phyloP scores from a whole-genome alignment of 768 basidiomycete species.

The Butyriboletus loyo region DNA sequence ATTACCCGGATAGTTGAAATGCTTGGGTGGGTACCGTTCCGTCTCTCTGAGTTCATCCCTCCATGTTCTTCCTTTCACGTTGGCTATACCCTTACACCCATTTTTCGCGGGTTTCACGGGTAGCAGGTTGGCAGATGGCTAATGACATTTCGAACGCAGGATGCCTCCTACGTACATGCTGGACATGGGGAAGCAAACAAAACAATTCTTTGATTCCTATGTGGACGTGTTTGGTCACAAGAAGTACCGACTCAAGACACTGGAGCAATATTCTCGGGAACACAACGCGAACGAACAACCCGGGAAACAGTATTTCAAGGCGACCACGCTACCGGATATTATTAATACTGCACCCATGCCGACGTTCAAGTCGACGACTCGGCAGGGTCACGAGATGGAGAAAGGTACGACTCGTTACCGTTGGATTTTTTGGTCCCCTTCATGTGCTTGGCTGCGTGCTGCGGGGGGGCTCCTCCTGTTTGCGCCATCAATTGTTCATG shows the following conservation, averaged over 20 bases:
- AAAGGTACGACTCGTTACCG: conserved; percentile 57
- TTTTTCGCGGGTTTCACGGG: background rate
- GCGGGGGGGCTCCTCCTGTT: background rate
- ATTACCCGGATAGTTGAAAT: conserved; percentile 95
- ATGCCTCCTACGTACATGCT: conserved; percentile 91
- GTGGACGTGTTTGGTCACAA: conserved; percentile 76
- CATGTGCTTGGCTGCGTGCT: background rate
- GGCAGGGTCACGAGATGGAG: conserved; percentile 80
- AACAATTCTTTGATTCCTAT: conserved; percentile 86
- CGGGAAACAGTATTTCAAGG: conserved; percentile 98
- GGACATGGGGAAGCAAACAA: conserved; percentile 92
- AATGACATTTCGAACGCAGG: conserved; percentile 38
- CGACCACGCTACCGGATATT: conserved; percentile 89
- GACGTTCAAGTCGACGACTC: conserved; percentile 66
- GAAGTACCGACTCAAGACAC: conserved; percentile 81
- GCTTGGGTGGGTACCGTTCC: conserved; percentile 72
- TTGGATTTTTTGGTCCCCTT: background rate
- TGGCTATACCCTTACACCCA: background rate
- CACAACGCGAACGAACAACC: conserved; percentile 96
- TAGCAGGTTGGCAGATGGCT: background rate
- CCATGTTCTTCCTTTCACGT: background rate
- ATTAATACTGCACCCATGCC: conserved; percentile 96
- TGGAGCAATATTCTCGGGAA: conserved; percentile 95
- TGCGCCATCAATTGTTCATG: conserved; percentile 1
- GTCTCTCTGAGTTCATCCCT: background rate